Evolutionary conservation across 495 filamentous ascomycete species (phyloP).

Genomic region (Cercophora sp.): DNA sequence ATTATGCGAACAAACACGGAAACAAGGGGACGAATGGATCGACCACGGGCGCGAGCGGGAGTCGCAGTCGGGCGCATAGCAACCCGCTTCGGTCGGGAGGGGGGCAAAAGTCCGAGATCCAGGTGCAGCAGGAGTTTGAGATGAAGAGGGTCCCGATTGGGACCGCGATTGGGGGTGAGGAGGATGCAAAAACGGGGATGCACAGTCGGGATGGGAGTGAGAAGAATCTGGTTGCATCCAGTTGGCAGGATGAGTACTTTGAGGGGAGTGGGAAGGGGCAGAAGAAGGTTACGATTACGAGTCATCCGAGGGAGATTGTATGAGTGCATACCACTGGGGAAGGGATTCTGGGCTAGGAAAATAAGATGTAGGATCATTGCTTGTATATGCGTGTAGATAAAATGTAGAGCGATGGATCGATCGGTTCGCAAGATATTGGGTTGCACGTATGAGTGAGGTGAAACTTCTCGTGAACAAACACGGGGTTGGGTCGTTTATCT

Average conservation of each 20-base stretch:
- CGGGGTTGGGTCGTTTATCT: too few species aligned
- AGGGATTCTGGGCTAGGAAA: too few species aligned
- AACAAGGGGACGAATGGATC: too few species aligned
- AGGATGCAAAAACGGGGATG: not conserved
- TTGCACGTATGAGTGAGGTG: too few species aligned
- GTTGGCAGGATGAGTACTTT: slow-evolving; percentile 13
- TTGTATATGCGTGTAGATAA: too few species aligned
- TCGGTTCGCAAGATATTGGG: too few species aligned
- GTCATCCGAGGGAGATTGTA: slow-evolving; percentile 11
- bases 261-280: not conserved
- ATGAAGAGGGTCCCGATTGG: slow-evolving; percentile 16
- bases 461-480: too few species aligned
- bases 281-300: slow-evolving; percentile 12
- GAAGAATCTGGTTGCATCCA: slow-evolving; percentile 16
- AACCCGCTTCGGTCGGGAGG: not conserved
- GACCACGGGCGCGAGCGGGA: not conserved
- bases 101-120: slow-evolving; percentile 3
- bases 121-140: slow-evolving; percentile 20
- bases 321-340: too few species aligned
- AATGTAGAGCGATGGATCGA: too few species aligned
- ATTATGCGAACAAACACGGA: not conserved
- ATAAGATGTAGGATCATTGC: too few species aligned
- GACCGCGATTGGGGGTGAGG: not conserved
- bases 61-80: not conserved
- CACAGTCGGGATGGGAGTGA: slow-evolving; percentile 18